These are phyloP conservation scores for Sphagnum magellanicum DNA, from an alignment of 228 moss, liverwort and hornwort species.

Conservation along the genomic window DNA sequence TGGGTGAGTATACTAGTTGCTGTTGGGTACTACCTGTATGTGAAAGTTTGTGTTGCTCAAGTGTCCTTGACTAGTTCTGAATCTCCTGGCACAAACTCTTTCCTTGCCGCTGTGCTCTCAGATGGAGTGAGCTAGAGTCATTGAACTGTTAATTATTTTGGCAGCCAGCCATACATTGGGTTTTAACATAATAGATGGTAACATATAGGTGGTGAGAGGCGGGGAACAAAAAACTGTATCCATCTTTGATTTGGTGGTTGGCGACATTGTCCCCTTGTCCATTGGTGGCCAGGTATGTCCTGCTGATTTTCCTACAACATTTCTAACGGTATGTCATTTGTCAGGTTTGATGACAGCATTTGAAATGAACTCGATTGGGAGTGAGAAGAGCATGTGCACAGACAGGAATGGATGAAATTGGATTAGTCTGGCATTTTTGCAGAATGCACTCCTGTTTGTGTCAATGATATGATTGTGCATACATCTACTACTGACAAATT, in stretches of 20 bases:
- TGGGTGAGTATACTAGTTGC: conserved; percentile 11
- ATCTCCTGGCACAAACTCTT: neutral
- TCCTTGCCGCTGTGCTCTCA: neutral
- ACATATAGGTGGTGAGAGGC: conserved; percentile 28
- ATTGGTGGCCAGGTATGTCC: conserved; percentile 42
- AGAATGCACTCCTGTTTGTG: neutral
- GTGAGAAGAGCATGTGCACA: neutral
- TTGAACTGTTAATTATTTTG: neutral
- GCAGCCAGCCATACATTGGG: neutral
- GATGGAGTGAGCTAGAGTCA: neutral
- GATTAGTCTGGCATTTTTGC: neutral
- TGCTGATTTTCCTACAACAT: neutral
- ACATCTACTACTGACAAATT: neutral
- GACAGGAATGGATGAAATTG: neutral
- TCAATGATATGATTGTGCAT: neutral
- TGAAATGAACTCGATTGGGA: neutral
- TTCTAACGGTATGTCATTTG: neutral
- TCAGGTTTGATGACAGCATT: neutral
- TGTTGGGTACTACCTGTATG: neutral
- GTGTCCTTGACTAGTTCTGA: neutral
- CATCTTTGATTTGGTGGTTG: conserved; percentile 41
- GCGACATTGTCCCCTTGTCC: conserved; percentile 29
- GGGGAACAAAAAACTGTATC: conserved; percentile 25
- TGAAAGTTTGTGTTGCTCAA: neutral
- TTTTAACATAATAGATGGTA: neutral